phyloP scores from a whole-genome alignment of 805 yeast species.

The Yarrowia bubula region DNA sequence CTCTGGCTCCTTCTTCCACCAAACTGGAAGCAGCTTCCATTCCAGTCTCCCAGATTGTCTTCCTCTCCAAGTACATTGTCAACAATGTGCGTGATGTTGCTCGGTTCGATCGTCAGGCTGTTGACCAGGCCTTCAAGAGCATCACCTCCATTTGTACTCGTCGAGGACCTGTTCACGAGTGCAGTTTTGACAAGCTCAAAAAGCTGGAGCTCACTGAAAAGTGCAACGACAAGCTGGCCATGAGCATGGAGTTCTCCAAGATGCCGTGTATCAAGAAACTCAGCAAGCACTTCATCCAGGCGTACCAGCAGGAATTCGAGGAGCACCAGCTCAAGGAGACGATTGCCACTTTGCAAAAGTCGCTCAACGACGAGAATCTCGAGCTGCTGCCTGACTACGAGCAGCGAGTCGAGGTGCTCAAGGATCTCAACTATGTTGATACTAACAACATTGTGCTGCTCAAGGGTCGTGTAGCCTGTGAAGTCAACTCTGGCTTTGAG shows the following conservation, averaged over 20 bases:
- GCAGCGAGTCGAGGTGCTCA: conserved; percentile 76
- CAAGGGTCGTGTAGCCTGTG: conserved; percentile 94
- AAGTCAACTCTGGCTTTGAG: conserved; percentile 76
- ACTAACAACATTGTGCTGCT: conserved; percentile 65
- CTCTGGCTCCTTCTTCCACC: not conserved
- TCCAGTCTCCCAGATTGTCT: not conserved
- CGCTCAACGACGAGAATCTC: conserved; percentile 82
- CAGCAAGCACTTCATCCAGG: conserved; percentile 45
- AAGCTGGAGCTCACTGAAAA: conserved; percentile 42
- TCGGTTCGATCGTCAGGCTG: not conserved
- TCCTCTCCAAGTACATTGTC: conserved; percentile 7
- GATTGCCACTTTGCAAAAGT: conserved; percentile 55
- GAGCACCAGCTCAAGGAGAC: conserved; percentile 49
- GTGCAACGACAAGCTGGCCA: conserved; percentile 34
- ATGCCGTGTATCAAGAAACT: conserved; percentile 32
- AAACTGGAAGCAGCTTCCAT: not conserved
- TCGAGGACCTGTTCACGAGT: conserved; percentile 1
- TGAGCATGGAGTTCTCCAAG: not conserved
- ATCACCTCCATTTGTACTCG: not conserved
- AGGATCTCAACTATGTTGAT: conserved; percentile 79
- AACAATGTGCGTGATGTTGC: conserved; percentile 11
- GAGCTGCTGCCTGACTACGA: conserved; percentile 92
- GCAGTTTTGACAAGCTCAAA: conserved; percentile 30
- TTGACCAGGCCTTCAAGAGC: not conserved
- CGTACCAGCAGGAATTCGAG: conserved; percentile 48